Evolutionary conservation across 1,139 yeast species (phyloP), one percentile per base, ranked within the genome.

Genomic region (Nematodospora anomalae): DNA sequence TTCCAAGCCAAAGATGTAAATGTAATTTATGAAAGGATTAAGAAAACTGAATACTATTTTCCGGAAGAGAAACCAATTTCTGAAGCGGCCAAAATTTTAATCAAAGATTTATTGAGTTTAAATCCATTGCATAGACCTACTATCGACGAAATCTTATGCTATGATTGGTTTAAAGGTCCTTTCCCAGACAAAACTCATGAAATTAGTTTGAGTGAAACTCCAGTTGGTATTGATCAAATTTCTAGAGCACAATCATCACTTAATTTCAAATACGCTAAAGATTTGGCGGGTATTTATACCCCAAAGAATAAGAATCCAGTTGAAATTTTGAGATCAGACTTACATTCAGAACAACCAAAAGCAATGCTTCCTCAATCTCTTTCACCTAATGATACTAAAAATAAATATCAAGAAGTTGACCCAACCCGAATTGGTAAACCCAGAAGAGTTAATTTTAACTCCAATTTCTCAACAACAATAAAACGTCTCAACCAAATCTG

Each of bases 1-100:
- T 92, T 92, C 66, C 98, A 92, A 65, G 89, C 96, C 25, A 88
- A 88, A 58, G 96, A 90, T 57, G 97, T 94, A 35, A 86, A 89
- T 53, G 80, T 86, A 38, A 92, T 94, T 48, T 94, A 94, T 62
- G 95, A 89, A 55, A 76, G 96, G 61, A 92, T 94, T 59, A 88
- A 89, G 61, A 74, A 76, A 42, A 83, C 85, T 38, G 95, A 88
- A 49, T 89, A 82, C 57, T 64, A 67, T 33, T 92, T 89, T 64
- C 98, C 98, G 16, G 71, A 71, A 29, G 89, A 83, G 47, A 76
- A 78, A 50, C 74, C 75, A 26, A 79, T 86, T 29, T 80, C 95
- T 6, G 62, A 69, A 10, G 89, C 83, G 37, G 96, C 96, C 6
- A 78, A 75, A 54, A 67, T 68, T 12, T 72, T 94, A 43, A 87